Percentiles rank a stretch among this genome's conserved stretches.
Evolutionary conservation across 2,329 filamentous ascomycete species (phyloP).

Genomic region (Microthyrium microscopicum): DNA sequence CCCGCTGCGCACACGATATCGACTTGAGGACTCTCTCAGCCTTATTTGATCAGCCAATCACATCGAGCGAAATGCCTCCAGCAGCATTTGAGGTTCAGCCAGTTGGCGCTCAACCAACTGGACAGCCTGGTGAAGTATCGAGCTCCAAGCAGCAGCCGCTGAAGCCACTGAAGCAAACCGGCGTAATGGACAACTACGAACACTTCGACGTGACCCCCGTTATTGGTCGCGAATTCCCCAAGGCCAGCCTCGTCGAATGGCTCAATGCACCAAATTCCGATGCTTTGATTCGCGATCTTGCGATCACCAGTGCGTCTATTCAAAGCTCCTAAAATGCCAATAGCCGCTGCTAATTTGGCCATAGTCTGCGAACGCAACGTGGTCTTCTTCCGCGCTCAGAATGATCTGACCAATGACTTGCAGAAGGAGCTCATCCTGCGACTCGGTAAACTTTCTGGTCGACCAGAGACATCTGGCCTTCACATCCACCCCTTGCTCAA

Average conservation of each 20-base stretch:
- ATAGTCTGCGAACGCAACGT: constrained; percentile 52
- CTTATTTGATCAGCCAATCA: too few relatives aligned
- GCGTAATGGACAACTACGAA: constrained; percentile 26
- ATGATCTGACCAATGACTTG: constrained; percentile 41
- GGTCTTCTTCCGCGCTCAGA: constrained; percentile 51
- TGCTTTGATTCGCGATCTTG: constrained; percentile 22
- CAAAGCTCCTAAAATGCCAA: background rate
- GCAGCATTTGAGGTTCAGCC: too few relatives aligned
- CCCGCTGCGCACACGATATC: too few relatives aligned
- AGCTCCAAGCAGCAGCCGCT: background rate
- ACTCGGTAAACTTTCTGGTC: constrained; percentile 43
- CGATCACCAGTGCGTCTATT: constrained; percentile 34
- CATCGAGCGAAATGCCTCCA: too few relatives aligned
- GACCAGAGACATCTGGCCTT: constrained; percentile 38
- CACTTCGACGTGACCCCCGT: constrained; percentile 33
- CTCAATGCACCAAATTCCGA: constrained; percentile 20
- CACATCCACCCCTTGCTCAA: constrained; percentile 46
- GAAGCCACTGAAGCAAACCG: constrained; percentile 21
- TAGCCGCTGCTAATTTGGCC: background rate
- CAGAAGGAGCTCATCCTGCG: constrained; percentile 48
- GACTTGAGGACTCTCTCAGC: too few relatives aligned
- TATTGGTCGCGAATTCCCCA: constrained; percentile 34
- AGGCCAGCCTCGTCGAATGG: constrained; percentile 19
- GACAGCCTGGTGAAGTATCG: too few relatives aligned
- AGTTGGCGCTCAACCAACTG: too few relatives aligned